phyloP scores from a whole-genome alignment of 2,329 filamentous ascomycete genomes.

The Coniochaeta ligniaria region DNA sequence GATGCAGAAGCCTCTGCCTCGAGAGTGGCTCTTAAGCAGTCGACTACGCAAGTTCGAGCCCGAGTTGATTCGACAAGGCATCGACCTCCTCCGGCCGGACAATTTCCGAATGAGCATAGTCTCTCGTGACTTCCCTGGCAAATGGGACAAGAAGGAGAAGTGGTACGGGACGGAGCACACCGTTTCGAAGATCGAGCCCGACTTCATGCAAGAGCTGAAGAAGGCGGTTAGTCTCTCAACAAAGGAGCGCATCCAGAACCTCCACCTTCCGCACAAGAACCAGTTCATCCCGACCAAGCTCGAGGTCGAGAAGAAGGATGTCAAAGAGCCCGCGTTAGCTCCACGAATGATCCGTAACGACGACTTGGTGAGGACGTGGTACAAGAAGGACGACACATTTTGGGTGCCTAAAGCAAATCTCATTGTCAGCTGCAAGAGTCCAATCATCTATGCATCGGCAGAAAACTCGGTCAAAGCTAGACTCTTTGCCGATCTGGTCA shows the following conservation, averaged over 20 bases:
- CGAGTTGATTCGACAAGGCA: conserved; percentile 63
- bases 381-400: conserved; percentile 97
- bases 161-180: conserved; percentile 98
- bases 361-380: conserved; percentile 76
- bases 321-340: conserved; percentile 63
- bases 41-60: conserved; percentile 76
- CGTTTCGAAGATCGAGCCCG: conserved; percentile 67
- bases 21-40: conserved; percentile 80
- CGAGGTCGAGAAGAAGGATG: conserved; percentile 89
- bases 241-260: conserved; percentile 54
- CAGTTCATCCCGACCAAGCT: conserved; percentile 92
- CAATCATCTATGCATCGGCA: conserved; percentile 71
- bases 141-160: conserved; percentile 83
- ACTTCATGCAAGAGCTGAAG: conserved; percentile 66
- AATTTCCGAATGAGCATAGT: conserved; percentile 83
- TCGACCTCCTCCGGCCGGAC: conserved; percentile 72
- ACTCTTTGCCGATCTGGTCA: conserved; percentile 78
- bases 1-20: conserved; percentile 86
- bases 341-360: conserved; percentile 86
- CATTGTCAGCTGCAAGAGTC: conserved; percentile 71
- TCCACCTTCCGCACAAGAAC: conserved; percentile 88
- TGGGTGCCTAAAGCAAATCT: conserved; percentile 96
- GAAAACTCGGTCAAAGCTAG: conserved; percentile 71
- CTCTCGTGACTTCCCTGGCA: conserved; percentile 74
- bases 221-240: conserved; percentile 52